Evolutionary conservation across 192 early-diverging fungal genomes (phyloP), one percentile per base, ranked within the genome.

Genomic region (Backusella australiensis): DNA sequence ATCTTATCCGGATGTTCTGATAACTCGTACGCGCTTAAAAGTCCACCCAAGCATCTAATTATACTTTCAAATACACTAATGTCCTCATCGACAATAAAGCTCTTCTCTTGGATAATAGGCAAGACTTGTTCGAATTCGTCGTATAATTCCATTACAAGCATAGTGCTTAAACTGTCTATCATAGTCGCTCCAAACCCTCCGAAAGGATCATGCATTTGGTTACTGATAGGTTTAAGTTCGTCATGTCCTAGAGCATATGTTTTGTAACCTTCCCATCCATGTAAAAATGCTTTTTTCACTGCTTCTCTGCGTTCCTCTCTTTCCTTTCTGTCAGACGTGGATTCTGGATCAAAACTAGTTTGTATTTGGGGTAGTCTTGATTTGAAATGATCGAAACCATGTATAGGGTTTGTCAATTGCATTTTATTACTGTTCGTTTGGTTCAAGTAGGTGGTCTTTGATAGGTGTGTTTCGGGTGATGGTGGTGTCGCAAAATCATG

Each of bases 1-100:
- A 35, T 32, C 21, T 65, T 73, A 26, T 86, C 72, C 2, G 36
- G 53, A 32, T 80, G 67, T 38, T 88, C 84, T 15, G 93, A 91
- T 73, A 97, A 80, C 67, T 97, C 94, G 70, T 95, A 95, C 5
- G 95, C 93, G 53, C 89, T 88, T 49, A 97, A 81, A 70, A 97
- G 80, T 29, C 95, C 95, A 17, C 92, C 95, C 15, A 94, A 72
- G 44, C 73, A 77, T 4, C 95, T 88, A 52, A 97, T 97, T 68
- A 91, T 84, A 42, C 91, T 93, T 76, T 97, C 95, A 81, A 97
- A 97, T 66, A 94, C 87, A 42, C 84, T 90, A 39, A 93, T 86
- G 5, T 78, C 35, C 19, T 44, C 78, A 32, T 77, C 52, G 0
- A 44, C 65, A 1, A 79, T 78, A 42, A 83, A 74, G 53, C 89